Evolutionary conservation across 495 filamentous ascomycete genomes (phyloP).

Genomic region (Neurospora africana): DNA sequence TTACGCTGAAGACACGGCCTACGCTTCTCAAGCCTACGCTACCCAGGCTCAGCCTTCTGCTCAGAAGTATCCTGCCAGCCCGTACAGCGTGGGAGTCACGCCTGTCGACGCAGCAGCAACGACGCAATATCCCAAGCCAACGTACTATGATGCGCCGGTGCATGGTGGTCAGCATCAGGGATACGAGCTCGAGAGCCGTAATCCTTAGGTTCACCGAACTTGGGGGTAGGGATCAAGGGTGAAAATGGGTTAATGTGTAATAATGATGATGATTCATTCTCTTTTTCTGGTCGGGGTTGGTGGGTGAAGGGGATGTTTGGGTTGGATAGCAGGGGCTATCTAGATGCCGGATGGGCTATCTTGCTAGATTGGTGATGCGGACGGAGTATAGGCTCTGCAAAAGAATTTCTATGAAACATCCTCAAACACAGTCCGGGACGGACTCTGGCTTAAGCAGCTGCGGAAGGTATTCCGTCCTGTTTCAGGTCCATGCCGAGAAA

Average conservation of each 20-base stretch:
- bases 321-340: neutral
- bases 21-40: neutral
- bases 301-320: neutral
- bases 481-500: neutral
- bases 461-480: neutral
- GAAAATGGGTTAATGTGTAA: neutral
- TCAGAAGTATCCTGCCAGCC: neutral
- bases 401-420: neutral
- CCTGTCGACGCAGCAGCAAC: neutral
- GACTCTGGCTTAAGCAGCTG: neutral
- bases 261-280: neutral
- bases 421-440: neutral
- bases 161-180: neutral
- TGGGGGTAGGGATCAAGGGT: neutral
- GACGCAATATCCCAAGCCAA: neutral
- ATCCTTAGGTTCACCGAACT: neutral
- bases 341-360: neutral
- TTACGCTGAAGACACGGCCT: conserved; percentile 1
- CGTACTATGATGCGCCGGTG: neutral
- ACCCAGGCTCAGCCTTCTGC: neutral
- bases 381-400: neutral
- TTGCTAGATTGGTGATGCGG: neutral
- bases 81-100: neutral
- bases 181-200: neutral
- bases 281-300: neutral